Evolutionary conservation across 2,329 filamentous ascomycete species (phyloP).

Genomic region (Cladosporium colombiae): DNA sequence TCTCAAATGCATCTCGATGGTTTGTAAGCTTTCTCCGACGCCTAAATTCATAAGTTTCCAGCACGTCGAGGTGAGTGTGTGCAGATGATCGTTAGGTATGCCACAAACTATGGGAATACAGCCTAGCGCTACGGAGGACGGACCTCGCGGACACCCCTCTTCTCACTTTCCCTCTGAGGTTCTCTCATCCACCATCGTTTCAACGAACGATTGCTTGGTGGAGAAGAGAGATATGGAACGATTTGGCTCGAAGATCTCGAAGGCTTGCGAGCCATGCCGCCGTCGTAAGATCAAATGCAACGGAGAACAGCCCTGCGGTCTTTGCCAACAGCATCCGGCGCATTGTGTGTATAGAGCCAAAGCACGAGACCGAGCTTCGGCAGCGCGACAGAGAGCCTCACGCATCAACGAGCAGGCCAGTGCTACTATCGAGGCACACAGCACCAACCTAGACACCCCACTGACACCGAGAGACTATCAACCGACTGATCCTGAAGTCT

Average conservation of each 20-base stretch:
- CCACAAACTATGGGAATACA: background rate
- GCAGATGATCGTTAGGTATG: too few relatives aligned
- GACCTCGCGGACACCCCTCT: background rate
- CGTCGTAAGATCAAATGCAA: constrained; percentile 20
- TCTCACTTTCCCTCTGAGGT: background rate
- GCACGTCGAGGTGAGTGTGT: too few relatives aligned
- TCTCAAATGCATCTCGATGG: background rate
- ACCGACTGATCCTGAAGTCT: constrained; percentile 3
- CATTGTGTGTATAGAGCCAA: constrained; percentile 19
- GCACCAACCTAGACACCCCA: background rate
- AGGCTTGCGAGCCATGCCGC: constrained; percentile 21
- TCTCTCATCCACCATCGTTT: background rate
- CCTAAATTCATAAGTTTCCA: too few relatives aligned
- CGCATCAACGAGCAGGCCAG: background rate
- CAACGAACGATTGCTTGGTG: background rate
- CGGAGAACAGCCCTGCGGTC: constrained; percentile 17
- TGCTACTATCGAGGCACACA: background rate
- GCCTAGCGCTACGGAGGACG: background rate
- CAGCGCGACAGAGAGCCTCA: background rate
- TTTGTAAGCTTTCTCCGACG: background rate
- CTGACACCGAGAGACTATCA: constrained; percentile 2
- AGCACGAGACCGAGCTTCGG: constrained; percentile 8
- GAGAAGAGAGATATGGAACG: background rate
- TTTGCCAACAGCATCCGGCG: constrained; percentile 7
- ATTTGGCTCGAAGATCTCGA: constrained; percentile 1